These are phyloP conservation scores for Myrica gale DNA, from an alignment of 306 rosid species.

Conservation along the genomic window DNA sequence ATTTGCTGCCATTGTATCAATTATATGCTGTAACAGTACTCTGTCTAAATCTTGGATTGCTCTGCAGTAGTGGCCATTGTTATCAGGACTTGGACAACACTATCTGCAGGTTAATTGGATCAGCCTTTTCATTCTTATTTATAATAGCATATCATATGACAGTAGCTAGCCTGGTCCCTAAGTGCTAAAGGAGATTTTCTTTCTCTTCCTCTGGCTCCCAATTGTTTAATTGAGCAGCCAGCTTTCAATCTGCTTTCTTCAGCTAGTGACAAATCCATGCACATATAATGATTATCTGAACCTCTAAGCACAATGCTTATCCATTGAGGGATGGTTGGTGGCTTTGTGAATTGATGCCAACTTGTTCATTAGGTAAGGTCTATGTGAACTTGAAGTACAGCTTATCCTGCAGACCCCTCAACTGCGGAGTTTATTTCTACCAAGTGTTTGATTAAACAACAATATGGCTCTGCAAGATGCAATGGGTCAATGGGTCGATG, in stretches of 20 bases:
- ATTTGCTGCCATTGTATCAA: neutral
- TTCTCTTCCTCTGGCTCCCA: too few relatives aligned
- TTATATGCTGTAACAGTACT: neutral
- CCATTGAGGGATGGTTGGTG: neutral
- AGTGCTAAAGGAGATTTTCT: too few relatives aligned
- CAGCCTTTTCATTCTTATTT: too few relatives aligned
- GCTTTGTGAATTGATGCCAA: neutral
- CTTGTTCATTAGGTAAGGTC: constrained; percentile 12
- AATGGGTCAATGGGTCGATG: neutral
- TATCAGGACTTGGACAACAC: neutral
- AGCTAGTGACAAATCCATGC: constrained; percentile 8
- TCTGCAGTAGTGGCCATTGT: constrained; percentile 5
- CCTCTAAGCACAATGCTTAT: neutral
- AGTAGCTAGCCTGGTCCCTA: too few relatives aligned
- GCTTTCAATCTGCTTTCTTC: neutral
- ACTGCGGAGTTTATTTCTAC: neutral
- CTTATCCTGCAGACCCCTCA: neutral
- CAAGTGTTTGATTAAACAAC: neutral
- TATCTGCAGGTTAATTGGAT: neutral
- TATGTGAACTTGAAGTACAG: neutral
- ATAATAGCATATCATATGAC: neutral
- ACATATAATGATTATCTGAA: neutral
- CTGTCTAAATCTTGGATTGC: constrained; percentile 16
- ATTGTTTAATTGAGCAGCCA: neutral
- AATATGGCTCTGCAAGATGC: neutral